These are phyloP conservation scores for Babjeviella inositovora DNA, from an alignment of 805 yeast genomes.

Conservation along the genomic window DNA sequence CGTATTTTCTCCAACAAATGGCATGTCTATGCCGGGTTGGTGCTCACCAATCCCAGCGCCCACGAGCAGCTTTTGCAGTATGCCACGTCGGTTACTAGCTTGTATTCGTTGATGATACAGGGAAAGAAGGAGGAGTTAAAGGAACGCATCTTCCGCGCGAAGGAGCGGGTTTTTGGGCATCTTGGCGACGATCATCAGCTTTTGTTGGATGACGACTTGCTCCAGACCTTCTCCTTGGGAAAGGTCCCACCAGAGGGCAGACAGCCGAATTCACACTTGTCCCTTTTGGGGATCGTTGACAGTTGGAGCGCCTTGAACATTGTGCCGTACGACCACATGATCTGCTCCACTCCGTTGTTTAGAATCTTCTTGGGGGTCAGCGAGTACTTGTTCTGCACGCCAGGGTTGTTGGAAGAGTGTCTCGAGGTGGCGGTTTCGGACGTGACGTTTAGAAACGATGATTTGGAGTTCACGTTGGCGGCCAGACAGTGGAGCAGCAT, in stretches of 20 bases:
- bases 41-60: constrained; percentile 90
- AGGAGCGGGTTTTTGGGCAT: constrained; percentile 61
- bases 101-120: constrained; percentile 72
- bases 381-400: constrained; percentile 78
- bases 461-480: constrained; percentile 81
- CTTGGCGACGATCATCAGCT: constrained; percentile 37
- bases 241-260: constrained; percentile 43
- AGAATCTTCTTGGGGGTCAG: constrained; percentile 89
- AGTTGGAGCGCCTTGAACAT: constrained; percentile 80
- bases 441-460: constrained; percentile 68
- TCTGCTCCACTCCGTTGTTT: constrained; percentile 88
- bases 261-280: constrained; percentile 79
- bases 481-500: constrained; percentile 82
- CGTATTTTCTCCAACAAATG: constrained; percentile 87
- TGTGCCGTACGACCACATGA: constrained; percentile 91
- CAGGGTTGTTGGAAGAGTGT: constrained; percentile 68
- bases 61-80: constrained; percentile 85
- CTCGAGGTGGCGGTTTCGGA: constrained; percentile 56
- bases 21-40: constrained; percentile 97
- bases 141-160: constrained; percentile 48
- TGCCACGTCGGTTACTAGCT: constrained; percentile 67
- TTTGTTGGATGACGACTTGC: constrained; percentile 59
- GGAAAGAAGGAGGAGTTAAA: constrained; percentile 41
- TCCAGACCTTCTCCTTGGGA: constrained; percentile 68
- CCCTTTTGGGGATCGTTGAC: constrained; percentile 82